Evolutionary conservation across 2,329 filamentous ascomycete genomes (phyloP), one percentile per base, ranked within the genome.

Genomic region (Trichoderma guizhouense): DNA sequence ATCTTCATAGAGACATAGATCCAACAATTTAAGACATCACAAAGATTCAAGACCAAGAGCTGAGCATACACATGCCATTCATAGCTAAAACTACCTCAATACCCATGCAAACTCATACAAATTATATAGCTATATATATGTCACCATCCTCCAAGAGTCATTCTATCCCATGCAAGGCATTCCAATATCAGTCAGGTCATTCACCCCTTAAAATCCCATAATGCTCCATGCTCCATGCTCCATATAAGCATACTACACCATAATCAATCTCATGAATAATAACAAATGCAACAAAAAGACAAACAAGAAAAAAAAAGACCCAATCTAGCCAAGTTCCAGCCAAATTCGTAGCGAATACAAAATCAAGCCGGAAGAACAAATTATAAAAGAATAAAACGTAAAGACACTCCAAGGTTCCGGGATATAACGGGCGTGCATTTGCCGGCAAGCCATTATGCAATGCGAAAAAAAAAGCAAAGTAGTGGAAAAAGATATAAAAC

Each of bases 371-470:
- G 30, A 34, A 36, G 14, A 18, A 43, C n/a, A 36, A 66, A 36
- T 34, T 36, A 66, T n/a, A 47, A n/a, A 21, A 30, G 32, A 51
- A 51, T n/a, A 43, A n/a, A 63, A 18, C 34, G 15, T 1, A n/a
- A 30, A 18, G 18, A n/a, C 36, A 63, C 51, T 32, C 63, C 63
- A n/a, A 55, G 43, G 43, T 53, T 53, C 39, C 39, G 30, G 39
- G 62, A 65, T 65, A 65, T 53, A 51, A 21, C 57, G 62, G 43
- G 62, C 39, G 43, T 47, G 62, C 62, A 65, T 36, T 57, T 55
- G 51, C 47, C 32, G 21, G 47, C 64, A 58, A 58, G 64, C 64
- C 64, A 43, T 18, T 7, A 67, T 67, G 64, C 53, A 67, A 58
- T 67, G 64, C 32, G 15, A 63, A 15, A 15, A 39, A 21, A 61